phyloP scores from a whole-genome alignment of 805 yeast species.

The Starmerella roubikii region DNA sequence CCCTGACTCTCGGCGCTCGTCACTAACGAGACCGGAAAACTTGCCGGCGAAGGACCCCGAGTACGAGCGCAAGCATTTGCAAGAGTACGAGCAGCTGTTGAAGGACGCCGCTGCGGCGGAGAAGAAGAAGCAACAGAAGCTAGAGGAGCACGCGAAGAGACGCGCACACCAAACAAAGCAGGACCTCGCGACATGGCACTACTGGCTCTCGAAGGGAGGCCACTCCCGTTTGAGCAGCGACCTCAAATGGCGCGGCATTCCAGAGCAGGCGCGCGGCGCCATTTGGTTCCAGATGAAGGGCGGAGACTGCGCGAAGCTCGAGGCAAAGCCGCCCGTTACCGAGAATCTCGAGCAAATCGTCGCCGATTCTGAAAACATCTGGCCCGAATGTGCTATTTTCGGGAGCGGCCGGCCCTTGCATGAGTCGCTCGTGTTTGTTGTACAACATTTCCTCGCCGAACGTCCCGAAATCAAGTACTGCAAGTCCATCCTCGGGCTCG shows the following conservation, averaged over 20 bases:
- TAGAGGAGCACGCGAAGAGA: constrained; percentile 15
- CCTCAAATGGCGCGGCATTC: constrained; percentile 50
- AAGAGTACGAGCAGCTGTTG: constrained; percentile 36
- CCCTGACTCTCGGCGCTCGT: constrained; percentile 20
- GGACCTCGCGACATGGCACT: constrained; percentile 30
- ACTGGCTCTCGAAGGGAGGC: constrained; percentile 21
- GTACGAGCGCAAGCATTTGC: constrained; percentile 42
- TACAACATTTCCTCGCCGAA: constrained; percentile 25
- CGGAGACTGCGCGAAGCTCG: neutral
- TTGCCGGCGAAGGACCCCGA: constrained; percentile 49
- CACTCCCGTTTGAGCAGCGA: constrained; percentile 32
- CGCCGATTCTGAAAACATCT: constrained; percentile 23
- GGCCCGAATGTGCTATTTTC: constrained; percentile 31
- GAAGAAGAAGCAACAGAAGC: constrained; percentile 26
- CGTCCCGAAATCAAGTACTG: constrained; percentile 25
- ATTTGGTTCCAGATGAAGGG: constrained; percentile 36
- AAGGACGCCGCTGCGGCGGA: constrained; percentile 27
- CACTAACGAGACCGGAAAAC: constrained; percentile 48
- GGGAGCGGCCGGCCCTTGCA: constrained; percentile 26
- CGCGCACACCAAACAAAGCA: constrained; percentile 17
- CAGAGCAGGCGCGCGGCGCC: constrained; percentile 31
- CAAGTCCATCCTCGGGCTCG: constrained; percentile 29
- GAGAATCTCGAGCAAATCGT: neutral
- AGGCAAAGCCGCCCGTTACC: neutral
- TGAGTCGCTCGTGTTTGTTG: constrained; percentile 26